Base-by-base conservation (phyloP, 148 eudicot genomes). In the Fallopia convolvulus region DNA sequence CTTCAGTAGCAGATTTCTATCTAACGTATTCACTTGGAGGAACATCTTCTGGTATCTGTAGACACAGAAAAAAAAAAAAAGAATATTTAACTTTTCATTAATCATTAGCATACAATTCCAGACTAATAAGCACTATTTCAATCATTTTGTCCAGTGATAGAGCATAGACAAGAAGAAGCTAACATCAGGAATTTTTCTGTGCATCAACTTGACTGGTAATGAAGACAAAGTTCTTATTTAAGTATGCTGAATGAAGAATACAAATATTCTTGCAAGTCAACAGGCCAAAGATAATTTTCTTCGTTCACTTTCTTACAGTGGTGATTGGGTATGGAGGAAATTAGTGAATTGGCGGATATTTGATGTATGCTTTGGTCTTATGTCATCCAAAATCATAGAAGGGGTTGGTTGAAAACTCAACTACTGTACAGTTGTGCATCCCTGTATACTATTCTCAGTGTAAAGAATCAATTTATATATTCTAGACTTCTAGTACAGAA, bases 31-130 rank as follows among this genome's bases (percentile, higher is more conserved):
- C 75, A 20, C 8, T 52, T 14, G 75, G 75, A 20, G 75, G 75
- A 20, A 44, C 14, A 48, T 73, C 75, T 73, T 73, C 75, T 21
- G 75, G 75, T 73, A 73, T 73, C 75, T 73, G 75, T 87, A 86
- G 32, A 80, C 41, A 33, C 50, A 75, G 30, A 18, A 68, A 30
- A n/a, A 61, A 18, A 68, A 30, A n/a, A 61, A 30, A 63, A 30
- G 40, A 63, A 30, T 30, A 11, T 58, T 21, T 21, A 11, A 58
- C 32, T 58, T 58, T 8, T 58, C 32, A 58, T 58, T 36, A 36
- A 36, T 36, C 30, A 20, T 58, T 23, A 58, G 11, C 32, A 21
- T n/a, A 58, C 66, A 58, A 58, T 58, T 55, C 66, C 66, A 58
- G 66, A 8, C 52, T n/a, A 55, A 32, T n/a, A 55, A 32, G 41